These are phyloP conservation scores for Cladosporium colombiae DNA, from an alignment of 2,329 filamentous ascomycete species.

Conservation along the genomic window DNA sequence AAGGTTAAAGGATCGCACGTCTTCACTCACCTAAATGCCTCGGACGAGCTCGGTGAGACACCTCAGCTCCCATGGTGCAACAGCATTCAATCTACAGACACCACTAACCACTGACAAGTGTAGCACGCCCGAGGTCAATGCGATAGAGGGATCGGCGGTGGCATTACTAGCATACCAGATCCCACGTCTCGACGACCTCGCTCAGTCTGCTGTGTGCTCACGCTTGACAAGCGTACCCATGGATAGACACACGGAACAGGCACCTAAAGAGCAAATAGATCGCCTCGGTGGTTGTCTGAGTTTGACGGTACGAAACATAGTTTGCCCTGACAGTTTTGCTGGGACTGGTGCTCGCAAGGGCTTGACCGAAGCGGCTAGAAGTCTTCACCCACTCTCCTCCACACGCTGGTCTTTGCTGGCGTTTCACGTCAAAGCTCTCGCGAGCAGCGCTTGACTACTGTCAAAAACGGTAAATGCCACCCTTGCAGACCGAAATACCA, in stretches of 20 bases:
- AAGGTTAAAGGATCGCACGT: background rate
- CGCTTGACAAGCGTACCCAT: background rate
- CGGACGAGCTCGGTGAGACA: background rate
- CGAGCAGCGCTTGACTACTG: background rate
- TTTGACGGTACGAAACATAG: background rate
- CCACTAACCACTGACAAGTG: background rate
- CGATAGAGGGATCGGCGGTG: background rate
- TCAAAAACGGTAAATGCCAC: background rate
- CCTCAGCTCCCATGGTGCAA: background rate
- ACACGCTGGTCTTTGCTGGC: background rate
- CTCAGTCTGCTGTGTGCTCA: background rate
- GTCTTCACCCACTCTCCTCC: background rate
- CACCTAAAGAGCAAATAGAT: background rate
- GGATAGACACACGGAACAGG: background rate
- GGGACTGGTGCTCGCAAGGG: background rate
- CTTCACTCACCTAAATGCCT: background rate
- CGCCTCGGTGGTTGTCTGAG: background rate
- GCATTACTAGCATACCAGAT: background rate
- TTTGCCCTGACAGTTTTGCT: slow-evolving; percentile 1
- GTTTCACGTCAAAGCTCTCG: background rate
- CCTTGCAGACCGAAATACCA: background rate
- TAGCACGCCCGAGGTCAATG: background rate
- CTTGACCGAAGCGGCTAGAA: background rate
- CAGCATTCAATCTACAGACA: background rate
- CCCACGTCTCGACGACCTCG: background rate